Evolutionary conservation across 768 basidiomycete genomes (phyloP).

Genomic region (Xerocomellus chrysenteron): DNA sequence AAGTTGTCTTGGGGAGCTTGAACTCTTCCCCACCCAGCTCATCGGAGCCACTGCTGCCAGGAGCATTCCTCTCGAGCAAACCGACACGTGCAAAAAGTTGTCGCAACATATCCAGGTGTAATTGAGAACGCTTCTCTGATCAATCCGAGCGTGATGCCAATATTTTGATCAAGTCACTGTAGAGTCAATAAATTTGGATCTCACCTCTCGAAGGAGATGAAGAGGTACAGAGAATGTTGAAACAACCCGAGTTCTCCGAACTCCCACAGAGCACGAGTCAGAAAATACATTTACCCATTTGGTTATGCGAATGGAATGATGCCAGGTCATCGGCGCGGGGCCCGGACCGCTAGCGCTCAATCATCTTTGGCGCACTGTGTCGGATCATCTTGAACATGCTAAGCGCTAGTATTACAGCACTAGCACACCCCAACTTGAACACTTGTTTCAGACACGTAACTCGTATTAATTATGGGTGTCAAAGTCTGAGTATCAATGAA

Average conservation of each 20-base stretch:
- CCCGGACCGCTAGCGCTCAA: too few relatives aligned
- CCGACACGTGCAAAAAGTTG: background rate
- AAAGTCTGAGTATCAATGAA: too few relatives aligned
- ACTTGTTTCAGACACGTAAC: too few relatives aligned
- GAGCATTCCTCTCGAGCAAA: background rate
- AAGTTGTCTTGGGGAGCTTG: conserved; percentile 47
- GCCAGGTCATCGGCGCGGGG: too few relatives aligned
- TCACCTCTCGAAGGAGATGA: background rate
- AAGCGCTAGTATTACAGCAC: too few relatives aligned
- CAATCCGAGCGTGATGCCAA: background rate
- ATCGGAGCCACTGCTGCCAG: conserved; percentile 10
- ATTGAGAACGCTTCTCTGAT: background rate
- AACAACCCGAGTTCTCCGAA: background rate
- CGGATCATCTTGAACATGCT: too few relatives aligned
- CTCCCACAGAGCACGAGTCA: too few relatives aligned
- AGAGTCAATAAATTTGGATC: background rate
- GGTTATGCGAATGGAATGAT: too few relatives aligned
- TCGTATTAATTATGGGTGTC: too few relatives aligned
- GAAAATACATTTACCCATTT: too few relatives aligned
- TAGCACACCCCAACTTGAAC: too few relatives aligned
- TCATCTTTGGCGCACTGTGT: too few relatives aligned
- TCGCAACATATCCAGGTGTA: conserved; percentile 4
- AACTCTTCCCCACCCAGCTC: conserved; percentile 35
- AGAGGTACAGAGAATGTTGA: background rate
- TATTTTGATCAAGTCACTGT: background rate